phyloP scores from a whole-genome alignment of 2,329 filamentous ascomycete species.

The Fusarium penzigii region DNA sequence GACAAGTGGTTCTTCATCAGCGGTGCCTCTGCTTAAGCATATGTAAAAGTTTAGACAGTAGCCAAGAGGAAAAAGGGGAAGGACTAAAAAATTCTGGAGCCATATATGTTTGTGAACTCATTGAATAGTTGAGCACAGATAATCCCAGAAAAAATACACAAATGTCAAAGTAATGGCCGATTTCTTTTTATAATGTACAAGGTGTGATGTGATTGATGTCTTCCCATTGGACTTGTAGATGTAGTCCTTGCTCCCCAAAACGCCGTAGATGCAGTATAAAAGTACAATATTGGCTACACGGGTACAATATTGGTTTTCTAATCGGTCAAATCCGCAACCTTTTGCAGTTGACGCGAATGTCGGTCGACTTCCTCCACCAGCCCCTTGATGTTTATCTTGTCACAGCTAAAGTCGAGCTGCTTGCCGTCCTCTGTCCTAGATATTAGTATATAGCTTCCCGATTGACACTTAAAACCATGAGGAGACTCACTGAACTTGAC shows the following conservation, averaged over 20 bases:
- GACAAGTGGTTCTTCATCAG: slow-evolving; percentile 99
- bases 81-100: slow-evolving; percentile 6
- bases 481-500: slow-evolving; percentile 79
- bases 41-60: slow-evolving; percentile 12
- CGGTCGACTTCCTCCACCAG: slow-evolving; percentile 87
- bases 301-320: slow-evolving; percentile 21
- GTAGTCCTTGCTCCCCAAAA: slow-evolving; percentile 29
- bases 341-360: slow-evolving; percentile 79
- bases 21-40: slow-evolving; percentile 77
- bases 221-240: slow-evolving; percentile 18
- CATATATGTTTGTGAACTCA: slow-evolving; percentile 19
- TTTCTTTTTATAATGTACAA: slow-evolving; percentile 30
- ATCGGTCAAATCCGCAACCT: slow-evolving; percentile 75
- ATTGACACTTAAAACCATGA: not conserved
- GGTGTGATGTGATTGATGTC: slow-evolving; percentile 11
- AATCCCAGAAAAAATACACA: slow-evolving; percentile 19
- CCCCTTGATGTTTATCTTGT: slow-evolving; percentile 80
- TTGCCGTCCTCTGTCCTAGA: slow-evolving; percentile 78
- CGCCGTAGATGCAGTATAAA: slow-evolving; percentile 36
- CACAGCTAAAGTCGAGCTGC: slow-evolving; percentile 79
- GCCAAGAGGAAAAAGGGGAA: slow-evolving; percentile 11
- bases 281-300: slow-evolving; percentile 23
- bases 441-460: slow-evolving; percentile 24
- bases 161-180: slow-evolving; percentile 17
- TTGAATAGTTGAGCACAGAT: slow-evolving; percentile 11